These are phyloP conservation scores for Linnemannia elongata DNA, from an alignment of 192 early-diverging fungal species.

Conservation along the genomic window DNA sequence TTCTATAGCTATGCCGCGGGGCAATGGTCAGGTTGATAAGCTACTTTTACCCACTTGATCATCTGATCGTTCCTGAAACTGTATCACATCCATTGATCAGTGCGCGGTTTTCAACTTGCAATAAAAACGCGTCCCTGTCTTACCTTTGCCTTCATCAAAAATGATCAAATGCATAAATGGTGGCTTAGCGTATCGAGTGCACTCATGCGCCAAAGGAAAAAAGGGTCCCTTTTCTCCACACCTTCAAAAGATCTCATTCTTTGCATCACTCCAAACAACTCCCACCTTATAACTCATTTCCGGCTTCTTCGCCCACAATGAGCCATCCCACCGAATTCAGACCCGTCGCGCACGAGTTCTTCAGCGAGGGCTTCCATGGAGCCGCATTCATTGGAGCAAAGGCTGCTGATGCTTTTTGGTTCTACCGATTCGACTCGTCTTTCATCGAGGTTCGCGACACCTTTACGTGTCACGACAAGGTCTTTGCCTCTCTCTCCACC, in stretches of 20 bases:
- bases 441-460: slow-evolving; percentile 56
- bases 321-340: slow-evolving; percentile 44
- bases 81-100: neutral
- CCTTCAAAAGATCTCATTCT: neutral
- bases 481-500: slow-evolving; percentile 47
- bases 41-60: no score
- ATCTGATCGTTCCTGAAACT: neutral
- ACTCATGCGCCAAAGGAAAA: neutral
- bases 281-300: neutral
- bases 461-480: slow-evolving; percentile 51
- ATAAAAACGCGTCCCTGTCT: no score
- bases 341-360: slow-evolving; percentile 53
- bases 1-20: neutral
- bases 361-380: slow-evolving; percentile 37
- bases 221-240: neutral
- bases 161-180: neutral
- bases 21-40: neutral
- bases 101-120: no score
- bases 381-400: slow-evolving; percentile 50
- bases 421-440: slow-evolving; percentile 46
- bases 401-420: slow-evolving; percentile 45
- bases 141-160: no score
- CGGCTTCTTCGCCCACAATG: slow-evolving; percentile 8
- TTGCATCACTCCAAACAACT: neutral
- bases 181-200: neutral